Conservation (phyloP, 805 yeast genomes). For the Monosporozyma yasuniensis region DNA sequence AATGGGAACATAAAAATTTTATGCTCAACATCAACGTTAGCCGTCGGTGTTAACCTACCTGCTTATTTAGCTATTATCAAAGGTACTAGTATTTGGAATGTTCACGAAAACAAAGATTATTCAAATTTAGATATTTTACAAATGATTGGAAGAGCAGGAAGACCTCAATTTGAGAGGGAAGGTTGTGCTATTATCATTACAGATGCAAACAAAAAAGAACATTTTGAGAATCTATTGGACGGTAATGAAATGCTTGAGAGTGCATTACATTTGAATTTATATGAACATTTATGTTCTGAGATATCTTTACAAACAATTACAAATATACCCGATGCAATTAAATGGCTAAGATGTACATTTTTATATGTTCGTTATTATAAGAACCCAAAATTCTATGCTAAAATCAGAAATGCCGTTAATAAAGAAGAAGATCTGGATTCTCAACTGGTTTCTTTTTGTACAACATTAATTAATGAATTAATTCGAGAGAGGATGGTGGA, state of each 20-base stretch:
- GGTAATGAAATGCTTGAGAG: constrained; percentile 43
- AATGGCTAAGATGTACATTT: constrained; percentile 43
- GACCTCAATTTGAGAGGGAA: constrained; percentile 47
- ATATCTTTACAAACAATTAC: constrained; percentile 34
- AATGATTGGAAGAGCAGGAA: constrained; percentile 61
- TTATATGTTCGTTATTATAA: constrained; percentile 37
- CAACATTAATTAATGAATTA: constrained; percentile 29
- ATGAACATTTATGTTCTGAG: constrained; percentile 39
- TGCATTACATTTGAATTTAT: constrained; percentile 32
- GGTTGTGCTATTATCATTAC: constrained; percentile 45
- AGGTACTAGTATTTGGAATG: constrained; percentile 52
- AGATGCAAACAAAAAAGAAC: constrained; percentile 24
- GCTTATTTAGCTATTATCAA: constrained; percentile 53
- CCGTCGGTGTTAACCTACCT: constrained; percentile 54
- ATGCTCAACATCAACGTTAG: constrained; percentile 52
- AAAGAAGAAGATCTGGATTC: constrained; percentile 20
- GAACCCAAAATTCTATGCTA: constrained; percentile 34
- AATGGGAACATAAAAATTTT: constrained; percentile 36
- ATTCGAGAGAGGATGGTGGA: constrained; percentile 26
- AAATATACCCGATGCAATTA: constrained; percentile 32
- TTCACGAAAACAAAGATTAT: constrained; percentile 43
- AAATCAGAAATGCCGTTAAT: constrained; percentile 20
- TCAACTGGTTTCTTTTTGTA: constrained; percentile 30
- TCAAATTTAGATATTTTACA: constrained; percentile 48
- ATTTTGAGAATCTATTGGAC: constrained; percentile 35